These are phyloP conservation scores for Petunia axillaris DNA, from an alignment of 257 asterid genomes.

Conservation along the genomic window DNA sequence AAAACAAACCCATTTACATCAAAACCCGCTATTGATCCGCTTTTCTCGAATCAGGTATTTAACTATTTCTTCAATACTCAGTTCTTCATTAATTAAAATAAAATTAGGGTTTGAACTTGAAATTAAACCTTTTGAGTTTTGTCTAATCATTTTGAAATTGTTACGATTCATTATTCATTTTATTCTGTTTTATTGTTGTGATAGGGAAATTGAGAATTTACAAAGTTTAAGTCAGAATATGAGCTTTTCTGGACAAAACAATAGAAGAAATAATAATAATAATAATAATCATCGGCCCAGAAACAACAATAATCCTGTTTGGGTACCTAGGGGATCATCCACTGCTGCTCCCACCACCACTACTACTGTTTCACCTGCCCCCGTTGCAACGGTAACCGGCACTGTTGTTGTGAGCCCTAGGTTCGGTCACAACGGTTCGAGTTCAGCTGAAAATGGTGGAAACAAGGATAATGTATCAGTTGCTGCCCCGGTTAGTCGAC, in stretches of 20 bases:
- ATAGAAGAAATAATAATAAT: constrained; percentile 50
- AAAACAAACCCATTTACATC: neutral
- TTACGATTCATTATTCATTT: neutral
- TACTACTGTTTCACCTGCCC: constrained; percentile 23
- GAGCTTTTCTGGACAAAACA: constrained; percentile 69
- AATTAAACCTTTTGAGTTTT: neutral
- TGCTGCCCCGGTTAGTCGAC: constrained; percentile 36
- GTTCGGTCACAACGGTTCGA: constrained; percentile 24
- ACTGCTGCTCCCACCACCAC: constrained; percentile 41
- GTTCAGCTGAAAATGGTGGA: constrained; percentile 36
- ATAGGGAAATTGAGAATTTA: constrained; percentile 36
- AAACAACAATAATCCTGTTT: constrained; percentile 42
- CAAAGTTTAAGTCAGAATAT: constrained; percentile 54
- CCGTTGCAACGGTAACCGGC: constrained; percentile 32
- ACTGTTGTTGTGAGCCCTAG: constrained; percentile 27
- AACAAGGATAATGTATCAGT: constrained; percentile 37
- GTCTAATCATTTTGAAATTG: neutral
- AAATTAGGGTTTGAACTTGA: constrained; percentile 23
- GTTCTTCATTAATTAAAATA: neutral
- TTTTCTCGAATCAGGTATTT: constrained; percentile 24
- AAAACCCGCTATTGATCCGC: neutral
- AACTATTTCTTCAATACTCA: neutral
- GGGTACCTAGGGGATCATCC: constrained; percentile 73
- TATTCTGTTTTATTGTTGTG: constrained; percentile 21
- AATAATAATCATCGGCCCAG: constrained; percentile 52